These are phyloP conservation scores for Trichocomaceae sp. DNA, from an alignment of 2,329 filamentous ascomycete species.

Conservation along the genomic window DNA sequence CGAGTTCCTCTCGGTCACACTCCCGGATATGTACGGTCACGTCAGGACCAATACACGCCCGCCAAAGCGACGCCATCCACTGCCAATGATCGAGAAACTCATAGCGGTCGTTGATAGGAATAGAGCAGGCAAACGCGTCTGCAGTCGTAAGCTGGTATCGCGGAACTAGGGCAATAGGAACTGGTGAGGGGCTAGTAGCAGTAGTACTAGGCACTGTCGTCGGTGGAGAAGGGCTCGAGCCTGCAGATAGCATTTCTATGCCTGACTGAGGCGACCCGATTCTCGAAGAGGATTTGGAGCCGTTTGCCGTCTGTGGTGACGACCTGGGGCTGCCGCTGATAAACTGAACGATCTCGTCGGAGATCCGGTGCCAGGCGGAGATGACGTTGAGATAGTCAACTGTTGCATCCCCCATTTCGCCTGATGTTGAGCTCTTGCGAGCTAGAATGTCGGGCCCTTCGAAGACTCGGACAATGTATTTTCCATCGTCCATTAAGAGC, in stretches of 20 bases:
- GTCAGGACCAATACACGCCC: conserved; percentile 75
- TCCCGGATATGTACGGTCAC: conserved; percentile 42
- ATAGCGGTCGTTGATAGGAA: conserved; percentile 72
- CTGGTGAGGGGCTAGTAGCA: conserved; percentile 17
- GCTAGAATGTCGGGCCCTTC: conserved; percentile 38
- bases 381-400: conserved; percentile 61
- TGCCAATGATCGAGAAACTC: conserved; percentile 88
- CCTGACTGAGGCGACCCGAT: conserved; percentile 10
- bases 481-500: conserved; percentile 47
- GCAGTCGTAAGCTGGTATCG: conserved; percentile 74
- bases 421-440: conserved; percentile 19
- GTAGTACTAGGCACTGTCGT: background rate
- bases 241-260: conserved; percentile 23
- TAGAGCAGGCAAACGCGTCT: conserved; percentile 64
- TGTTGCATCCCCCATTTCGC: conserved; percentile 40
- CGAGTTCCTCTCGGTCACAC: conserved; percentile 35
- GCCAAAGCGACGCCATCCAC: conserved; percentile 93
- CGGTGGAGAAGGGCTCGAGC: conserved; percentile 14
- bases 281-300: conserved; percentile 12
- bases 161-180: conserved; percentile 69
- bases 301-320: conserved; percentile 18
- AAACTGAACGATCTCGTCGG: conserved; percentile 60
- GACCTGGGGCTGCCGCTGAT: conserved; percentile 39
- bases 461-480: conserved; percentile 45
- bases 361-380: conserved; percentile 67